Evolutionary conservation across 129 eudicot genomes (phyloP).

Genomic region (Helianthus tuberosus): DNA sequence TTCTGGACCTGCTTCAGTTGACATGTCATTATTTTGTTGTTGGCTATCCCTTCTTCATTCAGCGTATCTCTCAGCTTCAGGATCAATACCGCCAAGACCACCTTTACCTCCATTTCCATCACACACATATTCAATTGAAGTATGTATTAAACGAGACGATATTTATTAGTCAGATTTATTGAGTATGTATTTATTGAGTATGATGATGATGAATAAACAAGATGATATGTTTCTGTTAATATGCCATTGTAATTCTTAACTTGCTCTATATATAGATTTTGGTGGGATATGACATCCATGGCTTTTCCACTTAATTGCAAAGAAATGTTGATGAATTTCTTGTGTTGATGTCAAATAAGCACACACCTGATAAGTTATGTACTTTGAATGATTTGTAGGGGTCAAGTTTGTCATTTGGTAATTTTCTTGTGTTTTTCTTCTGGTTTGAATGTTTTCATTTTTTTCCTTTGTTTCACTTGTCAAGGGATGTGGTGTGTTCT

Average conservation of each 20-base stretch:
- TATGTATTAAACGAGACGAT: no score
- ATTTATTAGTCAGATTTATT: no score
- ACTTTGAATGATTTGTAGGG: neutral
- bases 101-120: slow-evolving; percentile 38
- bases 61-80: slow-evolving; percentile 44
- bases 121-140: neutral
- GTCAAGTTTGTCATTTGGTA: neutral
- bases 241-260: neutral
- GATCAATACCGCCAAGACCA: slow-evolving; percentile 29
- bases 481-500: no score
- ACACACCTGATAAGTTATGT: neutral
- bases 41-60: slow-evolving; percentile 24
- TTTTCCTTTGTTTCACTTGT: no score
- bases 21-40: slow-evolving; percentile 20
- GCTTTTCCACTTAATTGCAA: slow-evolving; percentile 3
- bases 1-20: slow-evolving; percentile 29
- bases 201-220: neutral
- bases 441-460: neutral
- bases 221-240: neutral
- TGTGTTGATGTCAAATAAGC: neutral
- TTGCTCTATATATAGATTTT: neutral
- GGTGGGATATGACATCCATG: neutral
- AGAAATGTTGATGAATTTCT: neutral
- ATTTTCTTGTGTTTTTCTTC: neutral
- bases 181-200: no score